Base-by-base conservation (phyloP, 345 rosid genomes). In the Citrus hindsii region DNA sequence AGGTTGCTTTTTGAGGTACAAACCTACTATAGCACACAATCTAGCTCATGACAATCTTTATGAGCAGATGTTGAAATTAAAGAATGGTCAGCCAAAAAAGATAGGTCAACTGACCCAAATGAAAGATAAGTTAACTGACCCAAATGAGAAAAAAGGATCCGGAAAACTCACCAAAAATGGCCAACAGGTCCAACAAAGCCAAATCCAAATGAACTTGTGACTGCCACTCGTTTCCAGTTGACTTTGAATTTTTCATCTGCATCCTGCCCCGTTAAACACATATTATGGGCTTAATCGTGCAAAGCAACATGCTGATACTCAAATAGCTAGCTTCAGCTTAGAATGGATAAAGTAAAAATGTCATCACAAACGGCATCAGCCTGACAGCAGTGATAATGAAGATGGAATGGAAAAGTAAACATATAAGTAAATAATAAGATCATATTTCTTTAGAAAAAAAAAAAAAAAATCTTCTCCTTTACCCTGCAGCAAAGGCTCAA, bases 121-220 rank as follows among this genome's bases (percentile, higher is more conserved):
- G 7, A 35, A 66, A 77, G 37, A 72, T 28, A 67, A 38, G 63
- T 69, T 37, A 73, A 59, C 59, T 62, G 35, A 62, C 9, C 22
- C 3, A 67, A 53, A 75, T 18, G 30, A 63, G 74, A 40, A 58
- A 42, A 48, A 7, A 28, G 48, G 78, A 65, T 10, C 67, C 4
- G 16, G 69, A 77, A 77, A 79, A 88, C 93, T 37, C 80, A 94
- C 95, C 96, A 92, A 85, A 83, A 90, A 76, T 92, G 97, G 79
- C 98, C 97, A 86, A 91, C 84, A 61, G 96, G 96, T 85, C 97
- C 98, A 60, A 92, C 92, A 83, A 90, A 92, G 80, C 90, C 91
- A 84, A 92, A 84, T 38, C 94, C 97, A 78, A 91, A 92, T 85
- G 84, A 82, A 85, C 98, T 87, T 8, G 94, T 89, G 77, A 82